Evolutionary conservation across 768 basidiomycete genomes (phyloP), one percentile per base, ranked within the genome.

Genomic region (Lactarius evosmus): DNA sequence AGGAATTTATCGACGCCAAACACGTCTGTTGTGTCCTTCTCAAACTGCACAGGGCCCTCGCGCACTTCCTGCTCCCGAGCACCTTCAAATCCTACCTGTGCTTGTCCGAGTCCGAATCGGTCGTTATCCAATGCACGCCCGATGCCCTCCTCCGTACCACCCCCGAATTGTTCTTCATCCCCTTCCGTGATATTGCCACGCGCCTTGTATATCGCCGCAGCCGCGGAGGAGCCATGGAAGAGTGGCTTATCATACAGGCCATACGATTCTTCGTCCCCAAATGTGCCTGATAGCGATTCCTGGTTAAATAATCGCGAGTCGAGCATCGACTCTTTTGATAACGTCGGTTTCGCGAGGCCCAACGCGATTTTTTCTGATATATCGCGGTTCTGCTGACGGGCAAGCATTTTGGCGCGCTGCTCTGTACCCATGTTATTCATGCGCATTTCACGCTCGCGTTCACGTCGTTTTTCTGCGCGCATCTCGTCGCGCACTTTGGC

Each of bases 361-460:
- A 99, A 85, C 4, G 97, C 97, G 58, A 99, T 88, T 81, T 99
- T 98, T 78, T 99, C 97, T 2, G 97, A 99, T 53, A 99, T 98
- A 75, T 98, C 97, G 71, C 97, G 93, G 74, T 98, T 96, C 77
- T 97, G 95, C 69, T 98, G 93, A 60, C 91, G 86, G 25, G 96
- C 95, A 64, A 98, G 80, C 83, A 92, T 87, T 79, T 97, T 98
- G 41, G 97, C 95, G 17, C 97, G 83, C 72, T 95, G 93, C 76
- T 98, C 97, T 32, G 89, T 84, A 29, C 97, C 97, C 97, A 99
- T 99, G 72, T 98, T 97, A 76, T 83, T 94, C 95, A 98, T 96
- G 65, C 97, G 82, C 91, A 99, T 85, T 76, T 99, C 96, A 41
- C 95, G 86, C 78, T 98, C 95, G 32, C 97, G 86, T 73, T 98